A percentile compares a stretch with the other conserved stretches of the same genome.
phyloP scores from a whole-genome alignment of 345 rosid genomes.

The Populus deltoides region DNA sequence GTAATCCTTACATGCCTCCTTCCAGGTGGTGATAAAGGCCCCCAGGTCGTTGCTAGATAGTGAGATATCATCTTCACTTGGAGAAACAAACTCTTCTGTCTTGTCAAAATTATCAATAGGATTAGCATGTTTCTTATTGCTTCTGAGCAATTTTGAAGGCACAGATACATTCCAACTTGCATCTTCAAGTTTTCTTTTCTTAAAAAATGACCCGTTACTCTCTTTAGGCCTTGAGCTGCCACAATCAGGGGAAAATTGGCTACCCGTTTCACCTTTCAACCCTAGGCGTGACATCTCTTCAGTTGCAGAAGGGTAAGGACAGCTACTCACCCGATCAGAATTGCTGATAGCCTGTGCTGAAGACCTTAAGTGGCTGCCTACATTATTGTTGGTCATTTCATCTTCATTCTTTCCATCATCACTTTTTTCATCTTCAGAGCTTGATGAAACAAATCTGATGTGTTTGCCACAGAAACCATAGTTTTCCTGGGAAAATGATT shows the following conservation, averaged over 20 bases:
- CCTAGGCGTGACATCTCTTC: slow-evolving; percentile 82
- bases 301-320: slow-evolving; percentile 89
- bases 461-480: slow-evolving; percentile 60
- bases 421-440: slow-evolving; percentile 51
- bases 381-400: slow-evolving; percentile 22
- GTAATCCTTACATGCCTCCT: slow-evolving; percentile 65
- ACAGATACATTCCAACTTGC: slow-evolving; percentile 23
- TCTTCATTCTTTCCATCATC: slow-evolving; percentile 33
- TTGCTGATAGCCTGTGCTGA: slow-evolving; percentile 25
- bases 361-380: background rate
- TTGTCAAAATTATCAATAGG: slow-evolving; percentile 25
- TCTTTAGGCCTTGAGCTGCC: slow-evolving; percentile 25
- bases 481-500: slow-evolving; percentile 53
- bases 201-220: slow-evolving; percentile 1
- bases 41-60: slow-evolving; percentile 45
- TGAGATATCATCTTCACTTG: slow-evolving; percentile 43
- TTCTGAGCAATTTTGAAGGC: slow-evolving; percentile 37
- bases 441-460: slow-evolving; percentile 57
- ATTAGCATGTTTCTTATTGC: background rate
- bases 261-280: slow-evolving; percentile 43
- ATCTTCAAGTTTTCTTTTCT: slow-evolving; percentile 40
- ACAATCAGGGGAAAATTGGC: slow-evolving; percentile 20
- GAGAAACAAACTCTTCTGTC: slow-evolving; percentile 18
- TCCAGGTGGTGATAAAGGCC: slow-evolving; percentile 77
- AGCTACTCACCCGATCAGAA: slow-evolving; percentile 51